Evolutionary conservation across 768 basidiomycete species (phyloP), one percentile per base, ranked within the genome.

Genomic region (Lactarius trivialis): DNA sequence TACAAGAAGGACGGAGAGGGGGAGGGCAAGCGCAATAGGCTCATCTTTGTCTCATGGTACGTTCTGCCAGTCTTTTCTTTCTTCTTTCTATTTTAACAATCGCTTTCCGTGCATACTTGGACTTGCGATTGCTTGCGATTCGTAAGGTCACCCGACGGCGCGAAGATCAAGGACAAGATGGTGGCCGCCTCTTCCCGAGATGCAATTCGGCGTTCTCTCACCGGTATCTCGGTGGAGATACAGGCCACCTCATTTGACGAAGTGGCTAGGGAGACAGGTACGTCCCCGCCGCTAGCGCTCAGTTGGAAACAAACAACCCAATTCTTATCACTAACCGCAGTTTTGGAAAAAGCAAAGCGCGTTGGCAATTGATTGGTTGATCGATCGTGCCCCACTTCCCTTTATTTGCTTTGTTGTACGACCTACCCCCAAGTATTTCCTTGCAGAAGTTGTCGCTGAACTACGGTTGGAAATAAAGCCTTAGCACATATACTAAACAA

Each of bases 101-200:
- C 5, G 5, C 43, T n/a, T 21, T 30, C 30, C 21, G 30, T 39
- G 48, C n/a, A 39, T 7, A 32, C 45, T 26, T 54, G 34, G 45
- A 24, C 58, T 54, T 33, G 48, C 37, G 43, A 36, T 33, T 60
- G 39, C 64, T 55, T 41, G 41, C 12, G 26, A 9, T n/a, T 11
- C 32, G 28, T 70, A 98, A n/a, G 96, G 96, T 81, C 85, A 21
- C 95, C 96, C 65, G 93, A 95, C 70, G 75, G 73, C 48, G 86
- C 93, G 45, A 89, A 83, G 76, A 81, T 95, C 75, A 93, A 89
- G 77, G 79, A 84, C 71, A 98, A 95, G 86, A 98, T 98, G 94
- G 69, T 97, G 68, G 89, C 83, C 76, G 88, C 96, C 3, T 86
- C 92, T 19, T 98, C 95, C 57, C 87, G 84, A 71, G 89, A 93